Conservation (phyloP, 495 filamentous ascomycete species). For the Rhypophila decipiens region DNA sequence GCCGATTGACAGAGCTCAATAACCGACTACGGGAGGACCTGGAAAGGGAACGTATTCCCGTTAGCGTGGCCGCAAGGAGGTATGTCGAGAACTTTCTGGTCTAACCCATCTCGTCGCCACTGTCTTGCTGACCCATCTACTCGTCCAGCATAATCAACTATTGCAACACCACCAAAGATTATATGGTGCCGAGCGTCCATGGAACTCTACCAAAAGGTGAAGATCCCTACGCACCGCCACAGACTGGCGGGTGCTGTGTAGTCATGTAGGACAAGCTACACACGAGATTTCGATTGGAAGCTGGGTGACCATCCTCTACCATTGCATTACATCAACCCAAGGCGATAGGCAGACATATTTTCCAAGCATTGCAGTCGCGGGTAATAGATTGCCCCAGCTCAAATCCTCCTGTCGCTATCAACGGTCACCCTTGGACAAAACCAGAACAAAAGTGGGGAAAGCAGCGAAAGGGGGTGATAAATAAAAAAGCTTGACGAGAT, state of each 20-base stretch:
- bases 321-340: not conserved
- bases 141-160: slow-evolving; percentile 92
- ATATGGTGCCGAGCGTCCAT: slow-evolving; percentile 98
- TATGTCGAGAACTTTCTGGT: slow-evolving; percentile 33
- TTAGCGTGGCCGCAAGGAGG: slow-evolving; percentile 91
- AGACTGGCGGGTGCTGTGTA: slow-evolving; percentile 82
- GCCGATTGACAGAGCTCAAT: slow-evolving; percentile 93
- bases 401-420: too few relatives aligned
- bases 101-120: not conserved
- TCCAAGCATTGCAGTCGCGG: too few relatives aligned
- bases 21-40: slow-evolving; percentile 88
- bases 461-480: too few relatives aligned
- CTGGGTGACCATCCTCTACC: not conserved
- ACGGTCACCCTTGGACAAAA: too few relatives aligned
- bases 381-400: too few relatives aligned
- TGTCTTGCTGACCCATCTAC: slow-evolving; percentile 5
- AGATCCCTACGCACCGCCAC: slow-evolving; percentile 93
- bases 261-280: slow-evolving; percentile 61
- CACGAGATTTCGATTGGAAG: slow-evolving; percentile 1
- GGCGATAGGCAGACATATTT: not conserved
- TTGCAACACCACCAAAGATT: slow-evolving; percentile 93
- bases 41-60: slow-evolving; percentile 87
- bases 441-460: too few relatives aligned
- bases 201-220: slow-evolving; percentile 87
- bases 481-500: too few relatives aligned